A percentile compares a stretch with the other conserved stretches of the same genome.
Evolutionary conservation across 176 grass and related monocot genomes (phyloP).

Genomic region (Puya raimondii): DNA sequence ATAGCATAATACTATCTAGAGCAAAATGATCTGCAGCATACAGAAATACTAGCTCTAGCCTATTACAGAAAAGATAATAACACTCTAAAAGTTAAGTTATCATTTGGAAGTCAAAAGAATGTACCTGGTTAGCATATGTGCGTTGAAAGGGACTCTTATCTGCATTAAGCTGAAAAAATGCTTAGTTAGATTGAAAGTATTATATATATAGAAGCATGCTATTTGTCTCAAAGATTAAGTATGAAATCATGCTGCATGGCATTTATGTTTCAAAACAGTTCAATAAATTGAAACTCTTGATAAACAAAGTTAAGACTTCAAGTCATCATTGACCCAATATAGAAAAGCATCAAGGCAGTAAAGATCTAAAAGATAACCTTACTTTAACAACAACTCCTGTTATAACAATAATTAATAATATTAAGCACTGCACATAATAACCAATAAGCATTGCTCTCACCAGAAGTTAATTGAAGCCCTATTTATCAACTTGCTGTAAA

Average conservation of each 20-base stretch:
- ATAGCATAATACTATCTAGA: too few relatives aligned
- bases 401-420: too few relatives aligned
- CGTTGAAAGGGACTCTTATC: conserved; percentile 97
- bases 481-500: too few relatives aligned
- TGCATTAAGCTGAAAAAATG: conserved; percentile 73
- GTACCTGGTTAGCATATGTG: conserved; percentile 86
- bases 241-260: background rate
- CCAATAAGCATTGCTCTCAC: too few relatives aligned
- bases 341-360: too few relatives aligned
- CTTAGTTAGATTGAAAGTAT: conserved; percentile 8
- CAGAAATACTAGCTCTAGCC: background rate
- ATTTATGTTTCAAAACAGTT: too few relatives aligned
- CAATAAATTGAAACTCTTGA: background rate
- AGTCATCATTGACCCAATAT: background rate
- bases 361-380: too few relatives aligned
- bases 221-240: background rate
- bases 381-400: too few relatives aligned
- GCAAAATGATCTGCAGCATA: too few relatives aligned
- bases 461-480: too few relatives aligned
- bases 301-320: background rate
- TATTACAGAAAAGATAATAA: background rate
- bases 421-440: too few relatives aligned
- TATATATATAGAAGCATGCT: background rate
- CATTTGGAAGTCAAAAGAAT: background rate
- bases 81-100: background rate